These are phyloP conservation scores for Cadophora sp. DNA, from an alignment of 2,329 filamentous ascomycete genomes.

Conservation along the genomic window DNA sequence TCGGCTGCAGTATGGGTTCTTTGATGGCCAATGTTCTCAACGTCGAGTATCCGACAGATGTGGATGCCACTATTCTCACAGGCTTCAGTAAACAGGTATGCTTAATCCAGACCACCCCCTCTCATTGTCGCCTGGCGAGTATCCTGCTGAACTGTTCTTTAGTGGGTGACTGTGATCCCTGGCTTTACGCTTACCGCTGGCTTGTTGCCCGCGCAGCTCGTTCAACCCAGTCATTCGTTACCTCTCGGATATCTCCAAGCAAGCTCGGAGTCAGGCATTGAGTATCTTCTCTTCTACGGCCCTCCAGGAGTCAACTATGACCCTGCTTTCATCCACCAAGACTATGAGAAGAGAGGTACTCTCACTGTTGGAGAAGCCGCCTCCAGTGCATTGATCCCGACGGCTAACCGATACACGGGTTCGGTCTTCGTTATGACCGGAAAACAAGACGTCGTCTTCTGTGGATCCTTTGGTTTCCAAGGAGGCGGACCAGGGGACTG, in stretches of 20 bases:
- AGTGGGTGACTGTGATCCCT: constrained; percentile 23
- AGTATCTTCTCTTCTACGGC: constrained; percentile 29
- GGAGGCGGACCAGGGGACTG: constrained; percentile 24
- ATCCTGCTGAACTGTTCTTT: background rate
- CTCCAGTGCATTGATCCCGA: constrained; percentile 22
- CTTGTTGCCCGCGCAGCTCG: constrained; percentile 26
- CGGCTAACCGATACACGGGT: constrained; percentile 25
- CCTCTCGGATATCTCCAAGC: constrained; percentile 30
- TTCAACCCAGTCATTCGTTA: constrained; percentile 21
- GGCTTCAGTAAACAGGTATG: constrained; percentile 30
- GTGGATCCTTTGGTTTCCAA: constrained; percentile 26
- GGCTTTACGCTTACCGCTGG: constrained; percentile 26
- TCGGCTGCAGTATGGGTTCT: constrained; percentile 38
- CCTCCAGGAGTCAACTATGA: constrained; percentile 26
- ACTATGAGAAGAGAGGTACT: constrained; percentile 26
- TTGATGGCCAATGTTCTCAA: constrained; percentile 33
- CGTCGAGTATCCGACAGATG: constrained; percentile 35
- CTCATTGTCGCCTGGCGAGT: background rate
- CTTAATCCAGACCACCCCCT: background rate
- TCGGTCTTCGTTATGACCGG: constrained; percentile 32
- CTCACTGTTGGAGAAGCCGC: constrained; percentile 33
- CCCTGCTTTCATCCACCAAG: constrained; percentile 20
- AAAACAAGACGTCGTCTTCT: constrained; percentile 31
- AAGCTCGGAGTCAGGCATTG: constrained; percentile 17
- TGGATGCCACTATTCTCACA: constrained; percentile 38